Percentiles rank a stretch among this genome's conserved stretches.
Conservation (phyloP, 208 protist genomes). For the Leishmania tarentolae region DNA sequence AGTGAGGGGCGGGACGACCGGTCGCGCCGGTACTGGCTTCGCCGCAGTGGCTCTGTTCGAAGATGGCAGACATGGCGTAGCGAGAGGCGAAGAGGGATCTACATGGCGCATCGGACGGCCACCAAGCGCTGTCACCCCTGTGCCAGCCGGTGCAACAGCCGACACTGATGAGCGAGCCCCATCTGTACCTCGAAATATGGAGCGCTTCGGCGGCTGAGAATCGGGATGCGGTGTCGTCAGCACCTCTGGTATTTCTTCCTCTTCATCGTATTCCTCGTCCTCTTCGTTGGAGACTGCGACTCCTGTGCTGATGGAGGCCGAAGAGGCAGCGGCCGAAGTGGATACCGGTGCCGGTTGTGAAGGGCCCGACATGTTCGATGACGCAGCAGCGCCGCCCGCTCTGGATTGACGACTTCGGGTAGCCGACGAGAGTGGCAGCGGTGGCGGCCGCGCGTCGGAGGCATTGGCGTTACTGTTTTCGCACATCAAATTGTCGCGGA, state of each 20-base stretch:
- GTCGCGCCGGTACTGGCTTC: not conserved
- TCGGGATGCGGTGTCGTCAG: not conserved
- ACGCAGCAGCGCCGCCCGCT: not conserved
- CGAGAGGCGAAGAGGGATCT: not conserved
- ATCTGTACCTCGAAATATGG: not conserved
- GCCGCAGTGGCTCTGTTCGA: not conserved
- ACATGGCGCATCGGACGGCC: not conserved
- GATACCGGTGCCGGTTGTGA: not conserved
- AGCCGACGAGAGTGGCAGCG: slow-evolving; percentile 17
- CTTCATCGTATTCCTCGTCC: slow-evolving; percentile 43
- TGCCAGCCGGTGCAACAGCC: not conserved
- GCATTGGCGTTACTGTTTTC: slow-evolving; percentile 1
- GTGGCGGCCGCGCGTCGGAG: slow-evolving; percentile 3
- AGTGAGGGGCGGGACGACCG: not conserved
- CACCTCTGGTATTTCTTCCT: slow-evolving; percentile 16
- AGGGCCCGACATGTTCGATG: not conserved
- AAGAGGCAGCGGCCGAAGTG: not conserved
- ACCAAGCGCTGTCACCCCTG: not conserved
- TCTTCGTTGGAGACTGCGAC: slow-evolving; percentile 13
- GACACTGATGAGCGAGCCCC: not conserved
- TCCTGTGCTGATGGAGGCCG: not conserved
- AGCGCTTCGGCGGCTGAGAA: not conserved
- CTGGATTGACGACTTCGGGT: slow-evolving; percentile 10
- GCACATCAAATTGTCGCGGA: not conserved
- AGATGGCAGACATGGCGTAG: not conserved